Base-by-base conservation (phyloP, 2,329 filamentous ascomycete species). In the Thelonectria rubi region DNA sequence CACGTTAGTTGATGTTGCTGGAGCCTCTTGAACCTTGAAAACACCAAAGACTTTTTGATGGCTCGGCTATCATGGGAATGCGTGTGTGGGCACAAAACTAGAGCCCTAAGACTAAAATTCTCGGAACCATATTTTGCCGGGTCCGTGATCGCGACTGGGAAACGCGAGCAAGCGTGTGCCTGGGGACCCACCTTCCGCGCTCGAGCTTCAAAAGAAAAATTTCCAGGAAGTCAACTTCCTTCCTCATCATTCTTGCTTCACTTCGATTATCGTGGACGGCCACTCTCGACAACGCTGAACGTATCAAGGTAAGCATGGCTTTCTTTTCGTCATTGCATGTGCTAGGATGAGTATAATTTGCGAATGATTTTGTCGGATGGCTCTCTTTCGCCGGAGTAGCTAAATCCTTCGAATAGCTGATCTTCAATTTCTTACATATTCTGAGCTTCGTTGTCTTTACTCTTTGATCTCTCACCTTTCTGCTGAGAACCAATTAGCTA, bases 351-450 rank as follows among this genome's bases (percentile, higher is more conserved):
- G 84, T 57, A 91, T 78, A 97, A 97, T 97, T 97, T 97, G 93
- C 94, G 93, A 94, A 94, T 96, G 93, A 97, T 91, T 86, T 84
- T 81, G 79, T 79, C 79, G 82, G 88, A 88, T 94, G 93, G 92
- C 85, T 82, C 91, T 88, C 93, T 90, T 77, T 80, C 91, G 93
- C 94, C 93, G 87, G 93, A 88, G 91, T 85, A 83, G 91, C 89
- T 85, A 90, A 89, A 93, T 89, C 90, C 84, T 81, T 76, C 81
- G 82, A 85, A 81, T 77, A 86, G 78, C 83, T 97, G 93, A 97
- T 91, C 96, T 92, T 93, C 81, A 89, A 76, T 88, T 88, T 94
- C 93, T 97, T 97, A 97, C 93, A 97, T 97, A 97, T 97, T 92
- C 93, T 97, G 93, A 97, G 66, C 62, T 63, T 49, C 51, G 42